These are phyloP conservation scores for Codiaeum variegatum DNA, from an alignment of 441 rosid genomes.

Conservation along the genomic window DNA sequence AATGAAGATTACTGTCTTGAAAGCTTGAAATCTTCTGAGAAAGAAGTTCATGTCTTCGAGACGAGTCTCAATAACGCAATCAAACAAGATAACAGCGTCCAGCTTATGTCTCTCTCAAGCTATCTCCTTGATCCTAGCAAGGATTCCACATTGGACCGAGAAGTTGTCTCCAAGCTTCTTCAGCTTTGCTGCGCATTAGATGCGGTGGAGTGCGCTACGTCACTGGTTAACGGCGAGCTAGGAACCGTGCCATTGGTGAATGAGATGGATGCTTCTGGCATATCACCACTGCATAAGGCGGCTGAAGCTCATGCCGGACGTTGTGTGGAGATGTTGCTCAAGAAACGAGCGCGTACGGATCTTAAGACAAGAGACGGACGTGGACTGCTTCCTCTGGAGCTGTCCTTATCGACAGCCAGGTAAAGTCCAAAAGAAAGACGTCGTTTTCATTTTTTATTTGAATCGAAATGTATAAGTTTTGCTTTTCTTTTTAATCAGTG, in stretches of 20 bases:
- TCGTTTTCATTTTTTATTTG: slow-evolving; percentile 26
- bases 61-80: slow-evolving; percentile 36
- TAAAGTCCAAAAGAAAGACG: slow-evolving; percentile 24
- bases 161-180: slow-evolving; percentile 42
- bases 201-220: slow-evolving; percentile 51
- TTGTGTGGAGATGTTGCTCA: slow-evolving; percentile 62
- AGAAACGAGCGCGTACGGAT: slow-evolving; percentile 75
- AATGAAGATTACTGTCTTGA: slow-evolving; percentile 11
- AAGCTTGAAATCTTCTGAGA: slow-evolving; percentile 6
- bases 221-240: slow-evolving; percentile 56
- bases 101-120: slow-evolving; percentile 29
- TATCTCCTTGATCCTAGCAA: slow-evolving; percentile 17
- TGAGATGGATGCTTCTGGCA: slow-evolving; percentile 39
- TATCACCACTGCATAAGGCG: slow-evolving; percentile 60
- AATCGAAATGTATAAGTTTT: slow-evolving; percentile 23
- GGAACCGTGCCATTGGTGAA: slow-evolving; percentile 53
- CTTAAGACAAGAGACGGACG: slow-evolving; percentile 55
- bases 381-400: slow-evolving; percentile 58
- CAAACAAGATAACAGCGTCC: slow-evolving; percentile 41
- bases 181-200: slow-evolving; percentile 53
- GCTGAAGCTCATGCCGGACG: slow-evolving; percentile 54
- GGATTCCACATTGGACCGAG: slow-evolving; percentile 26
- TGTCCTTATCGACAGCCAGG: slow-evolving; percentile 55
- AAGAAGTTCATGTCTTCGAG: slow-evolving; percentile 12
- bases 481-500: slow-evolving; percentile 16